Evolutionary conservation across 108 stramenopile species (phyloP), one percentile per base, ranked within the genome.

Genomic region (Skeletonema costatum): DNA sequence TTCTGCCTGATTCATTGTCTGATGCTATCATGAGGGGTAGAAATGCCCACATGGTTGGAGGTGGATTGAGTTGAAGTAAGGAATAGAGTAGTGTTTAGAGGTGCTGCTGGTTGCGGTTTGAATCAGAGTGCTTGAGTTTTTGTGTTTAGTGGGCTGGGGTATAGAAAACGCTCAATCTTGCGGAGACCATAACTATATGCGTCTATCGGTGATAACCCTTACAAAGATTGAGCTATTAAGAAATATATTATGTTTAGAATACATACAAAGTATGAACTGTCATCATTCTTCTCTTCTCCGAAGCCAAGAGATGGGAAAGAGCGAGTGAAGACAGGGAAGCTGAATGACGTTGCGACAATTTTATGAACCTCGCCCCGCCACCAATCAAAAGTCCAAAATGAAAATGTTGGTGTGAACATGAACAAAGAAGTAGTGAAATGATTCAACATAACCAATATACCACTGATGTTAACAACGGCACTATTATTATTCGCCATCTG

Each of bases 21-120:
- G 89, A 93, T 60, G 89, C 89, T 1, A 75, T 95, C 48, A 80
- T 95, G 68, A 88, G 91, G 39, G 93, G 93, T n/a, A 80, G 93
- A 21, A 92, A 90, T 73, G 89, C 91, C 29, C 91, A 95, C 63
- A 74, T 80, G 68, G 66, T 48, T 48, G 46, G 46, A 14, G 46
- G 46, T 48, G 46, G 46, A 48, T 48, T 48, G 46, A 48, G 46
- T 48, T 48, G 39, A 48, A n/a, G n/a, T 14, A n/a, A 48, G 1
- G 46, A 4, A 48, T 48, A 48, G 46, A 48, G 60, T n/a, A 21
- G 25, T 25, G 25, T 36, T 1, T 6, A 36, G 5, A 36, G 8
- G 36, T 36, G 36, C 36, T 36, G 36, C 36, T 36, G 36, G 36
- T 36, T 36, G 8, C 36, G 8, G 7, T 36, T 36, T 25, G 25